Evolutionary conservation across 2,329 filamentous ascomycete genomes (phyloP), one percentile per base, ranked within the genome.

Genomic region (Phoma sp.): DNA sequence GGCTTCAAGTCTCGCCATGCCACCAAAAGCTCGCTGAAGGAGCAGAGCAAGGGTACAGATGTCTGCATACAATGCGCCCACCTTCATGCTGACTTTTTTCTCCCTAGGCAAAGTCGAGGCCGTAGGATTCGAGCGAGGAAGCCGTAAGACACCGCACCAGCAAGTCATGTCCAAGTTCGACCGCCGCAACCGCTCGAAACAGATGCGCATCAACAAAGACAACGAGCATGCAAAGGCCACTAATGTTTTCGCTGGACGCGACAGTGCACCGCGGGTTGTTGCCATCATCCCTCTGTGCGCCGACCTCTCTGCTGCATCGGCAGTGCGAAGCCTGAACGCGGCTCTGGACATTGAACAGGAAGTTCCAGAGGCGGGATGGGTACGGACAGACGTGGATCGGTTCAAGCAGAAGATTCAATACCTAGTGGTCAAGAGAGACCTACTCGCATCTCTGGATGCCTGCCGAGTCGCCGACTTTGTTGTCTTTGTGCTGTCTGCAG

Each of bases 121-220:
- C 51, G 46, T 61, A 6, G 47, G 51, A 6, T 80, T 85, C 69
- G 90, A 96, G 72, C 86, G 84, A 68, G 88, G 88, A 58, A 82
- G 82, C 67, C 87, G 94, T 71, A 96, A 91, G 77, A 96, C 94
- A 15, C 91, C 91, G 51, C 92, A 96, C 75, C 95, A 99, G 75
- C 92, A 96, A 79, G 86, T 97, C 78, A 94, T 97, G 91, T 96
- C 92, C 55, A 99, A 98, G 78, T 85, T 99, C 75, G 92, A 96
- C 77, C 89, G 95, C 57, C 88, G 92, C 68, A 98, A 99, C 77
- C 92, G 96, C 80, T 91, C 92, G 66, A 94, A 94, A 77, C 95
- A 99, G 81, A 88, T 89, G 75, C 90, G 94, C 69, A 80, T 90
- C 59, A 82, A 87, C 65, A 97, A 98, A 77, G 87, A 92, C 71